Conservation (phyloP, 2,329 filamentous ascomycete genomes). For the Daldinia sp. region DNA sequence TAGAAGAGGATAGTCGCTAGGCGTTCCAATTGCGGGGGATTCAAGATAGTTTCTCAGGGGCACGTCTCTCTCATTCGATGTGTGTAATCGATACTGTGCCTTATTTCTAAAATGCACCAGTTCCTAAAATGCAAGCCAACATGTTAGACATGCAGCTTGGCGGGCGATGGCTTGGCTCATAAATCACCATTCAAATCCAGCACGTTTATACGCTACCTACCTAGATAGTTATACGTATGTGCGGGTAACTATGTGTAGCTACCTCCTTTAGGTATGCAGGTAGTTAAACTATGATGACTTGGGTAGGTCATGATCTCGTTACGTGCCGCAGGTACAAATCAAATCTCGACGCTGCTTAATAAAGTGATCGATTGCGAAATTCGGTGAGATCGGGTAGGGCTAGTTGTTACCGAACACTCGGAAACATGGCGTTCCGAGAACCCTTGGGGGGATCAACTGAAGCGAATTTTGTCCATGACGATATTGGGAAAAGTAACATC, state of each 20-base stretch:
- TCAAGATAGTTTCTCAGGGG: background rate
- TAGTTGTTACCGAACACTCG: slow-evolving; percentile 38
- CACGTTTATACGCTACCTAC: background rate
- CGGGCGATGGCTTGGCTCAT: slow-evolving; percentile 16
- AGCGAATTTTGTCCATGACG: slow-evolving; percentile 14
- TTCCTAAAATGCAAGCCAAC: slow-evolving; percentile 15
- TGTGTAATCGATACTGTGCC: slow-evolving; percentile 23
- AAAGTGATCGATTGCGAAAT: slow-evolving; percentile 26
- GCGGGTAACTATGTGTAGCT: background rate
- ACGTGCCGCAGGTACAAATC: slow-evolving; percentile 5
- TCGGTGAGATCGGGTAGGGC: slow-evolving; percentile 31
- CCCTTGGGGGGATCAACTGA: slow-evolving; percentile 14
- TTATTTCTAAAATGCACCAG: slow-evolving; percentile 13
- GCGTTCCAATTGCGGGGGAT: slow-evolving; percentile 21
- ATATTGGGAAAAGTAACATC: slow-evolving; percentile 20
- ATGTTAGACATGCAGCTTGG: slow-evolving; percentile 11
- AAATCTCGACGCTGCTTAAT: slow-evolving; percentile 15
- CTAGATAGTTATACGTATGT: background rate
- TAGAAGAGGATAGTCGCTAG: background rate
- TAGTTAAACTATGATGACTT: background rate
- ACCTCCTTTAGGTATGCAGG: background rate
- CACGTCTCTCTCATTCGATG: slow-evolving; percentile 4
- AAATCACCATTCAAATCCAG: slow-evolving; percentile 7
- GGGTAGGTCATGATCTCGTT: background rate
- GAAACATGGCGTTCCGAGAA: slow-evolving; percentile 41